Evolutionary conservation across 768 basidiomycete species (phyloP), one percentile per base, ranked within the genome.

Genomic region (Pulveroboletus sp.): DNA sequence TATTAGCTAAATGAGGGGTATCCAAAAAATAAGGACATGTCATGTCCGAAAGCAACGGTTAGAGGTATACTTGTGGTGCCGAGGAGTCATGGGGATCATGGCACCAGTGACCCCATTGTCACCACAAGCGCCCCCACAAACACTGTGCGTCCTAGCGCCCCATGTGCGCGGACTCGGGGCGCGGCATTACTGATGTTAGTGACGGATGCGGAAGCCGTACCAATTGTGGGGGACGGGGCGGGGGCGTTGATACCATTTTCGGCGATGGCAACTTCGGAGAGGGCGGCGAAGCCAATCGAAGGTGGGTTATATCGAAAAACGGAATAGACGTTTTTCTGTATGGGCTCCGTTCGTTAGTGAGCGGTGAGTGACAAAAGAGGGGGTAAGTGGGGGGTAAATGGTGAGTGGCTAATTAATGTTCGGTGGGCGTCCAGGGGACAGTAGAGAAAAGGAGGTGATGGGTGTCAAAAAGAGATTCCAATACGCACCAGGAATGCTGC

Each of bases 191-290:
- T 57, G 1, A 32, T 24, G 27, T 38, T 56, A 6, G 76, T 75
- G 10, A 83, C 74, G 6, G 74, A 66, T 2, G 81, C 73, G 10
- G 73, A 66, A 11, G 69, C 74, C 0, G 76, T 67, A 2, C 81
- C 85, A 43, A 85, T 76, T 6, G 85, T 86, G 0, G 85, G 54
- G 0, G 73, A 70, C 0, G 86, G 85, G 0, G 76, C 70, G 0
- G 57, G 9, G 0, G 72, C 67, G 1, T 63, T 66, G 44, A 65
- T 58, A 2, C 66, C 66, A 14, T 68, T 68, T 49, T 51, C 21
- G 12, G 66, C 59, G 26, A 62, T 27, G 0, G 66, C 66, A 0
- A 41, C 41, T 5, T 49, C 50, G 0, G 79, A 75, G 32, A 79
- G 70, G 3, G 60, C 58, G 3, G 80, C 80, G 47, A 82, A 80